Conservation (phyloP, 345 rosid species). For the Populus simonii region DNA sequence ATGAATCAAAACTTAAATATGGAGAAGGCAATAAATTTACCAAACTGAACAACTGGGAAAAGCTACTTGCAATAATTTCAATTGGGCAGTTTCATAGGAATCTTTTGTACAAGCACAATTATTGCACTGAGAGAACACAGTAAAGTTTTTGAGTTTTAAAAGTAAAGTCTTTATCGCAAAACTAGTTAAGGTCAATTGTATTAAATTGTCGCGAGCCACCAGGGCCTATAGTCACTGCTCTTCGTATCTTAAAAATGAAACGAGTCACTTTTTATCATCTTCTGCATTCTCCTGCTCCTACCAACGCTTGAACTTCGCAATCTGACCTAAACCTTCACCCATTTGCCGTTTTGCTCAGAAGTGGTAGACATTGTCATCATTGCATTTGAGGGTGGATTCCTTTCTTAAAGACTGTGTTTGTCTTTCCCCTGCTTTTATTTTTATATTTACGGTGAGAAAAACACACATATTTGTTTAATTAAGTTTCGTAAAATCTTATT, state of each 20-base stretch:
- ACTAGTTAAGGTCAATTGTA: neutral
- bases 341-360: constrained; percentile 81
- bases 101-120: neutral
- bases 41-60: neutral
- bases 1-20: neutral
- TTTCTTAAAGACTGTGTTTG: constrained; percentile 41
- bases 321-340: constrained; percentile 82
- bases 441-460: too few species aligned
- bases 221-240: neutral
- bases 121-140: neutral
- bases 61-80: neutral
- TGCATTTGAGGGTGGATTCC: constrained; percentile 95
- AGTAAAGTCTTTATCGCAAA: neutral
- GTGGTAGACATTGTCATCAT: constrained; percentile 82
- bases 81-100: neutral
- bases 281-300: constrained; percentile 56
- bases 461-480: too few species aligned
- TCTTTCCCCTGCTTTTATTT: too few species aligned
- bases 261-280: constrained; percentile 24
- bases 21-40: neutral
- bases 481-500: too few species aligned
- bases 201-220: neutral
- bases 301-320: constrained; percentile 80
- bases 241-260: neutral
- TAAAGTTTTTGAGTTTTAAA: neutral